A percentile compares a stretch with the other conserved stretches of the same genome.
phyloP scores from a whole-genome alignment of 352 stramenopile genomes.

The Pythium scleroteichum region DNA sequence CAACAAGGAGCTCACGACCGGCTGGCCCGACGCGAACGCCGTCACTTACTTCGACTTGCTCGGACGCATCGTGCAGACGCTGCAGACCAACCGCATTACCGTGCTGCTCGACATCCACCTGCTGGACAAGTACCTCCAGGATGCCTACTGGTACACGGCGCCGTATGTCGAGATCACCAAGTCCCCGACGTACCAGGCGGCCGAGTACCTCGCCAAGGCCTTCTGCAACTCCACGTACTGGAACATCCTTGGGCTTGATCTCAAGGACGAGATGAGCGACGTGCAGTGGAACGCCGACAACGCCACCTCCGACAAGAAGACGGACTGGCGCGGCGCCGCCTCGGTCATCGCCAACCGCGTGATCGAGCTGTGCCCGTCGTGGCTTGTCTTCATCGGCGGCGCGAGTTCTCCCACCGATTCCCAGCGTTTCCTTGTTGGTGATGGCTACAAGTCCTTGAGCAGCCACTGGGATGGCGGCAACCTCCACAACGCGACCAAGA shows the following conservation, averaged over 20 bases:
- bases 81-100: conserved; percentile 50
- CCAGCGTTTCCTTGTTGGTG: conserved; percentile 41
- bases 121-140: conserved; percentile 48
- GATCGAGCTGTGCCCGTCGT: conserved; percentile 53
- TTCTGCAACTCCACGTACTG: conserved; percentile 60
- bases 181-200: conserved; percentile 47
- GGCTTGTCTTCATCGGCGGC: conserved; percentile 62
- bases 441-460: conserved; percentile 41
- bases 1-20: conserved; percentile 56
- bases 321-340: conserved; percentile 46
- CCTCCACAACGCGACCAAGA: conserved; percentile 56
- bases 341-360: conserved; percentile 43
- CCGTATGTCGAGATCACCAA: conserved; percentile 46
- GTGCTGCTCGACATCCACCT: conserved; percentile 66
- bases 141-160: conserved; percentile 70
- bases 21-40: conserved; percentile 40
- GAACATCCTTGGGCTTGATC: conserved; percentile 69
- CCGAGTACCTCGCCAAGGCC: conserved; percentile 41
- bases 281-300: conserved; percentile 35
- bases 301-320: conserved; percentile 32
- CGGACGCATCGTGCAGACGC: conserved; percentile 49
- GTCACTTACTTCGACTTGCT: conserved; percentile 63
- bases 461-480: conserved; percentile 66
- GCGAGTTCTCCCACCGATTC: conserved; percentile 43
- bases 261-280: conserved; percentile 59